Percentiles rank a stretch among this genome's conserved stretches.
phyloP scores from a whole-genome alignment of 805 yeast species.

The Dipodascus geniculatus region DNA sequence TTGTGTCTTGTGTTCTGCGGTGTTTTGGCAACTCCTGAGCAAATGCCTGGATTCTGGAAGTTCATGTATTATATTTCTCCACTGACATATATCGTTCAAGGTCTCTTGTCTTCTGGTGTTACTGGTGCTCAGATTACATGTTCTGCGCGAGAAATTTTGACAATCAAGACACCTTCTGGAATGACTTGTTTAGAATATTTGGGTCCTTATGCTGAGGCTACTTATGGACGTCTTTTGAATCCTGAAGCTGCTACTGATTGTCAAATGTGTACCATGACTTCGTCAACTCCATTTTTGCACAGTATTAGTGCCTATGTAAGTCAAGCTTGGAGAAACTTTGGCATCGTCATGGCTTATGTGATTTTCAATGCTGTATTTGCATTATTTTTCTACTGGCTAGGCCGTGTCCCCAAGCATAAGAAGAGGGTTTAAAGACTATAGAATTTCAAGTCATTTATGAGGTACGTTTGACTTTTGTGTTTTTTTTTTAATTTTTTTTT shows the following conservation, averaged over 20 bases:
- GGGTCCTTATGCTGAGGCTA: conserved; percentile 24
- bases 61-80: conserved; percentile 72
- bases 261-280: neutral
- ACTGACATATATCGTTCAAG: conserved; percentile 51
- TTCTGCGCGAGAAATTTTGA: conserved; percentile 35
- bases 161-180: conserved; percentile 41
- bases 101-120: conserved; percentile 36
- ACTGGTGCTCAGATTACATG: conserved; percentile 40
- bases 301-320: conserved; percentile 22
- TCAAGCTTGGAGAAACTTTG: conserved; percentile 46
- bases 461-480: no score
- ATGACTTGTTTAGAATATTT: conserved; percentile 48
- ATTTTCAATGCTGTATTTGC: conserved; percentile 36
- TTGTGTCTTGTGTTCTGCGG: conserved; percentile 67
- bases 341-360: conserved; percentile 41
- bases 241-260: conserved; percentile 35
- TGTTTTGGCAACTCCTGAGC: conserved; percentile 46
- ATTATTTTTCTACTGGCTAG: conserved; percentile 43
- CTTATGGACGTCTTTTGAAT: conserved; percentile 39
- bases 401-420: conserved; percentile 56
- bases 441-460: no score
- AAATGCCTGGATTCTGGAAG: conserved; percentile 62
- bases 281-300: conserved; percentile 24
- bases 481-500: no score
- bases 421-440: neutral